phyloP scores from a whole-genome alignment of 306 rosid genomes.

The Vigna reflexopilosa region DNA sequence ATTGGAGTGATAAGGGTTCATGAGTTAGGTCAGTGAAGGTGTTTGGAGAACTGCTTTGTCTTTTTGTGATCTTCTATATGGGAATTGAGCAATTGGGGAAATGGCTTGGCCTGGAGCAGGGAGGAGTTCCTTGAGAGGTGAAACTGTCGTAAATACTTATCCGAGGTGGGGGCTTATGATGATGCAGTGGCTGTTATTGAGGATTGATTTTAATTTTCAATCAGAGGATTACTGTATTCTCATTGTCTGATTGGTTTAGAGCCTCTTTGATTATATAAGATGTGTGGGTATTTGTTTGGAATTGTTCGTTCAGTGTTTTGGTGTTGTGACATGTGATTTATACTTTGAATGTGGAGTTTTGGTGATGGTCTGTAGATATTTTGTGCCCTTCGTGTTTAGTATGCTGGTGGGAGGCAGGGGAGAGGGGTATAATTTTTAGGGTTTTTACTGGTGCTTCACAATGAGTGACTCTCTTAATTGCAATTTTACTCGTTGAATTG shows the following conservation, averaged over 20 bases:
- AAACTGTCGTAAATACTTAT: background rate
- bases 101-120: background rate
- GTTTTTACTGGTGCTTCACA: background rate
- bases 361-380: constrained; percentile 1
- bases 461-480: background rate
- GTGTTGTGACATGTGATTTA: background rate
- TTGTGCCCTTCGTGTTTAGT: background rate
- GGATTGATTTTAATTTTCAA: background rate
- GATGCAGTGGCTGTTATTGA: background rate
- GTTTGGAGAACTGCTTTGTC: background rate
- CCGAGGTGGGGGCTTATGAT: background rate
- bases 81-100: background rate
- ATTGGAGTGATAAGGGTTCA: constrained; percentile 1
- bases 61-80: background rate
- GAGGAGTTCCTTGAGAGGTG: background rate
- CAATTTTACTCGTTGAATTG: background rate
- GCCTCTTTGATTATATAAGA: background rate
- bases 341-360: constrained; percentile 7
- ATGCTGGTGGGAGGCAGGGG: background rate
- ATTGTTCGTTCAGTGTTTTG: background rate
- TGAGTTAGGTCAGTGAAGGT: background rate
- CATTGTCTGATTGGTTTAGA: constrained; percentile 25
- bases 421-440: background rate
- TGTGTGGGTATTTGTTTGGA: background rate
- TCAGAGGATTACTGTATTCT: background rate